A percentile compares a stretch with the other conserved stretches of the same genome.
Evolutionary conservation across 495 filamentous ascomycete genomes (phyloP).

Genomic region (Alectoria sarmentosa): DNA sequence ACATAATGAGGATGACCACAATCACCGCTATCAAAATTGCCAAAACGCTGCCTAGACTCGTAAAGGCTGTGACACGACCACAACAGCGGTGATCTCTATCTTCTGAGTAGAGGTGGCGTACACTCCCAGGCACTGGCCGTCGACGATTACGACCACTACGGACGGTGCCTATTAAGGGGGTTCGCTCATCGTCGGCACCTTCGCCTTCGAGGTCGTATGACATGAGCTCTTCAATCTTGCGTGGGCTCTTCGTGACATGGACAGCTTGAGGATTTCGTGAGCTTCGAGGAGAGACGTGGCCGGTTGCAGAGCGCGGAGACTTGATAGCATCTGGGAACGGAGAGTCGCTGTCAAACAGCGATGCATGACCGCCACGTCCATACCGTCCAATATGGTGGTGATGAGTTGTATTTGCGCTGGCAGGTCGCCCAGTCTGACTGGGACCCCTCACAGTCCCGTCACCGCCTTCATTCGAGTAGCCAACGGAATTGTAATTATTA

Average conservation of each 20-base stretch:
- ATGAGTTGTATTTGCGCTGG: conserved; percentile 52
- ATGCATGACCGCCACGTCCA: conserved; percentile 63
- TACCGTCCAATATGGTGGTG: conserved; percentile 73
- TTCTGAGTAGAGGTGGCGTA: conserved; percentile 69
- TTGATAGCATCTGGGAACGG: conserved; percentile 48
- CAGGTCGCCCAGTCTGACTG: conserved; percentile 41
- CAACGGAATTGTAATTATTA: conserved; percentile 62
- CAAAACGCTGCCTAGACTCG: conserved; percentile 66
- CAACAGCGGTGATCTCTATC: conserved; percentile 58
- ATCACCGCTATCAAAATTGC: conserved; percentile 70
- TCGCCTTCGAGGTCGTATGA: conserved; percentile 63
- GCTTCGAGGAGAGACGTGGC: conserved; percentile 53
- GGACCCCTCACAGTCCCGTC: conserved; percentile 47
- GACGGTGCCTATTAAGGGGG: conserved; percentile 67
- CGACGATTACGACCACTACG: conserved; percentile 57
- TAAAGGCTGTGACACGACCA: conserved; percentile 70
- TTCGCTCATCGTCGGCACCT: conserved; percentile 85
- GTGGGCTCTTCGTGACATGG: conserved; percentile 39
- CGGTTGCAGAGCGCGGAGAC: conserved; percentile 30
- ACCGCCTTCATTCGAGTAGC: conserved; percentile 50
- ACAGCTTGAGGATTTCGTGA: conserved; percentile 28
- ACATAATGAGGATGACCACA: conserved; percentile 79
- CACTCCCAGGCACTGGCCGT: conserved; percentile 48
- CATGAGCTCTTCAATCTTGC: conserved; percentile 49
- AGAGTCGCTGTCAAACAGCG: conserved; percentile 71